Evolutionary conservation across 257 asterid species (phyloP).

Genomic region (Solanum dulcamara): DNA sequence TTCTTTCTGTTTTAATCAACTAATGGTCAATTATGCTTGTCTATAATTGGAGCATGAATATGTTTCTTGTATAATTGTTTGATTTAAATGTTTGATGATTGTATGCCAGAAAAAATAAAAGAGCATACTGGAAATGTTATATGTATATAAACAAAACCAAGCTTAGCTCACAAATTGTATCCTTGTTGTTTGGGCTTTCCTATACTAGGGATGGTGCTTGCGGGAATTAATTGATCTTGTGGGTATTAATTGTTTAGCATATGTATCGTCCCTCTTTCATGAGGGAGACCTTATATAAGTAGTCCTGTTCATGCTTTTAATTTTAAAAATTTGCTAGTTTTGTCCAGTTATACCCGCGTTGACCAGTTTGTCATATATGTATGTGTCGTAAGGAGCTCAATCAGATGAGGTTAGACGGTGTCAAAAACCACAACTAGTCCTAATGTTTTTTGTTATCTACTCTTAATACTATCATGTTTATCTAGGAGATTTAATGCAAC

Average conservation of each 20-base stretch:
- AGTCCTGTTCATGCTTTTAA: neutral
- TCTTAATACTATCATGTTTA: neutral
- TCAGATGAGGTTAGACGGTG: neutral
- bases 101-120: neutral
- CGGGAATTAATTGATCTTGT: neutral
- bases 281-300: neutral
- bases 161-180: neutral
- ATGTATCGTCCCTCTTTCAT: neutral
- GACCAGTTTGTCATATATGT: neutral
- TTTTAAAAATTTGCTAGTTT: neutral
- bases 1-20: neutral
- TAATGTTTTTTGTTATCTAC: neutral
- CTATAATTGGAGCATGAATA: neutral
- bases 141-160: neutral
- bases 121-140: neutral
- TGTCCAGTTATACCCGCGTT: neutral
- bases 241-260: neutral
- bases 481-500: neutral
- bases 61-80: neutral
- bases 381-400: neutral
- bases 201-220: neutral
- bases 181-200: neutral
- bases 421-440: neutral
- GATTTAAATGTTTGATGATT: neutral
- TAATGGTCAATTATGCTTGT: neutral